Evolutionary conservation across 2,329 filamentous ascomycete species (phyloP), one percentile per base, ranked within the genome.

Genomic region (Epichloe gansuensis): DNA sequence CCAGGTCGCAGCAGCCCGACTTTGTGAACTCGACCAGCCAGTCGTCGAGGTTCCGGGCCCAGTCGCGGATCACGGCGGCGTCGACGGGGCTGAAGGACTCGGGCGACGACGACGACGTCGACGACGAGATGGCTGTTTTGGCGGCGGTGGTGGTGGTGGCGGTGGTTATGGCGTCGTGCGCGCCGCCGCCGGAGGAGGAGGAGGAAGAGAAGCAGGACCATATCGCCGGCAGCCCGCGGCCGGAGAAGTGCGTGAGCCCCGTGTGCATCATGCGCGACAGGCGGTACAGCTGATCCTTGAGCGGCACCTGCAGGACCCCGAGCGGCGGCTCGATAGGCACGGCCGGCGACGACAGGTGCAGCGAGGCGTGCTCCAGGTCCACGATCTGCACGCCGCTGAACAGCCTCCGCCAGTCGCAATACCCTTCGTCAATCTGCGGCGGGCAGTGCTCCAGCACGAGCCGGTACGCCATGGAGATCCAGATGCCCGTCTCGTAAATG

Each of bases 231-330:
- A 73, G 42, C 52, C 69, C 64, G 7, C 70, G 60, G 0, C 69
- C 70, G 1, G 69, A 68, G 50, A 73, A 73, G 48, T 71, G 67
- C 3, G 63, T 66, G 3, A 72, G 55, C 0, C 70, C 69, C 0
- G 65, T 69, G 49, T 73, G 68, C 70, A 73, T 71, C 68, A 73
- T 71, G 15, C 68, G 64, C 1, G 69, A 71, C 0, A 73, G 59
- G 5, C 65, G 61, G 41, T 71, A 69, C 3, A 72, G 64, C 21
- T 70, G 69, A 52, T 72, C 70, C 43, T 65, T 64, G 11, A 63
- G 60, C 0, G 68, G 66, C 3, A 64, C 65, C 39, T 67, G 66
- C 6, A 73, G 62, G 4, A 63, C 58, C 0, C 63, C 56, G 2
- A 71, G 58, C 1, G 70, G 70, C 1, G 70, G 64, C 36, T 66